Base-by-base conservation (phyloP, 2,329 filamentous ascomycete species). In the Aspergillus sp. region DNA sequence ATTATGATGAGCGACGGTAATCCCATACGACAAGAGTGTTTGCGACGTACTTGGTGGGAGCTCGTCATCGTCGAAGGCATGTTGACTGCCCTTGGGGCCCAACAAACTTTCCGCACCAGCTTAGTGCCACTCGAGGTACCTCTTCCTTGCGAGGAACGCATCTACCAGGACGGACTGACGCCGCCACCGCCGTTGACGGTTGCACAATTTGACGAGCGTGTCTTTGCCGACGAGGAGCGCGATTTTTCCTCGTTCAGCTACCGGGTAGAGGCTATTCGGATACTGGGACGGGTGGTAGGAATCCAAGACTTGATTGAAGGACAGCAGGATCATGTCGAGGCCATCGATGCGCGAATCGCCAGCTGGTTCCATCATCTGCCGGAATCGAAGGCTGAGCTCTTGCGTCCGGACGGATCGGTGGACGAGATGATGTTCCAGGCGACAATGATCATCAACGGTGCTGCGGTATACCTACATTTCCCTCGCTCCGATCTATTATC, bases 371-470 rank as follows among this genome's bases (percentile, higher is more conserved):
- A 91, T 38, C 86, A 93, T 56, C 72, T 95, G 1, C 90, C 90
- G 0, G 72, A 77, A 11, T 75, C 75, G 10, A 94, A 94, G 67
- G 75, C 76, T 43, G 79, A 88, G 48, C 75, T 87, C 11, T 71
- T 94, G 42, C 78, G 81, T 46, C 77, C 79, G 49, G 80, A 85
- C 53, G 84, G 88, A 29, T 77, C 81, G 42, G 74, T 90, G 8
- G 90, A 96, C 61, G 88, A 95, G 67, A 85, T 95, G 78, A 83
- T 95, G 66, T 95, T 95, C 68, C 88, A 94, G 63, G 90, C 88
- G 1, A 85, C 88, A 50, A 91, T 94, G 81, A 87, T 95, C 56
- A 74, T 78, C 41, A 72, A 79, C 45, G 68, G 68, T 38, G 74
- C 76, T 7, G 69, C 83, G 1, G 88, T 93, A 55, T 80, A 90